Base-by-base conservation (phyloP, 371 early-diverging fungal species). In the Mucor saturninus region DNA sequence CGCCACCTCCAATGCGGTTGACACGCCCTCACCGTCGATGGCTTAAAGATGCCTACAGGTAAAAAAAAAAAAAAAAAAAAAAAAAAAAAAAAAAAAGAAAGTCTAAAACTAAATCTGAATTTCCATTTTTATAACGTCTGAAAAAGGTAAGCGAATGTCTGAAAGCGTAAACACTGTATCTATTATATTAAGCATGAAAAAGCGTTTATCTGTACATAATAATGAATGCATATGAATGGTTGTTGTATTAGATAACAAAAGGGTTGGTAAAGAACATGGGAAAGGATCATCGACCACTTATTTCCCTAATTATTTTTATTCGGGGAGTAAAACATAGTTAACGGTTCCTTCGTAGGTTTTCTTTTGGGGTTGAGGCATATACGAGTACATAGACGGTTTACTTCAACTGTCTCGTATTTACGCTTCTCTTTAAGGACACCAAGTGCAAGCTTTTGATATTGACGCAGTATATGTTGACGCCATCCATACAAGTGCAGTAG, bases 281-380 rank as follows among this genome's bases (percentile, higher is more conserved):
- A 55, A 40, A 62, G 50, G 50, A 49, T 49, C 31, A 51, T 43
- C n/a, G 42, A 7, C 14, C n/a, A 63, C 50, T 63, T 14, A 56
- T 56, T 50, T 50, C 57, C 63, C 52, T 52, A 56, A 14, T 63
- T 63, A 39, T 11, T 52, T 63, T 43, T 56, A 31, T 29, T 14
- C 15, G 55, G 54, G 40, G 52, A 43, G 55, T 54, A 59, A 49
- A 54, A 65, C 54, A 55, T 59, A 54, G 58, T 31, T 9, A 59
- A 54, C 40, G 65, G 65, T 55, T 59, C 50, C 0, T 40, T 46
- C 39, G 49, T 10, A 48, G 55, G 58, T 54, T 48, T 40, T 64
- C 65, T 64, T 64, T 56, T 54, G 53, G 65, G 46, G 48, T 48
- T 59, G 59, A 53, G 65, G 65, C 49, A 64, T 59, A 59, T 54